Percentiles rank a stretch among this genome's conserved stretches.
These are phyloP conservation scores for Exutisphaerella laricina DNA, from an alignment of 2,329 filamentous ascomycete genomes.

Conservation along the genomic window DNA sequence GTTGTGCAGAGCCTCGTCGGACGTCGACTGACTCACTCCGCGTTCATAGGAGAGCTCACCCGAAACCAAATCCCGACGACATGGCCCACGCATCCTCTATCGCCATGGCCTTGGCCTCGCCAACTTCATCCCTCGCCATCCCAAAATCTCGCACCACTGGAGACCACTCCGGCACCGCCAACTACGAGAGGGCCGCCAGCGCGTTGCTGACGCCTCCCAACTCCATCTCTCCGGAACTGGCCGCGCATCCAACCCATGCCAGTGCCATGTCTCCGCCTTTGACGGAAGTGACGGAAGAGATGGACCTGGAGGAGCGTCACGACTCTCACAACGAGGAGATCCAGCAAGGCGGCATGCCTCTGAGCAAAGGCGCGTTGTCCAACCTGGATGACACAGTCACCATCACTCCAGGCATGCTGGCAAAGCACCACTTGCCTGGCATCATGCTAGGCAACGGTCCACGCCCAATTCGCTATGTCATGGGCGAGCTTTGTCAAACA, in stretches of 20 bases:
- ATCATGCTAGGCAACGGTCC: slow-evolving; percentile 88
- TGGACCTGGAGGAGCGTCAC: slow-evolving; percentile 61
- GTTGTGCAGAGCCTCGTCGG: slow-evolving; percentile 7
- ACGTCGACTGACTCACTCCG: slow-evolving; percentile 26
- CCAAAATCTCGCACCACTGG: slow-evolving; percentile 23
- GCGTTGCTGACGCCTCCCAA: slow-evolving; percentile 86
- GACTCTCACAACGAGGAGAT: slow-evolving; percentile 36
- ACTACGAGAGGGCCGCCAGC: slow-evolving; percentile 27
- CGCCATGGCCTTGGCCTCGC: slow-evolving; percentile 33
- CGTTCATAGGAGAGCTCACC: slow-evolving; percentile 32
- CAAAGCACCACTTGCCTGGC: slow-evolving; percentile 82
- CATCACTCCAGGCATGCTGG: slow-evolving; percentile 80
- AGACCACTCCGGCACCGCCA: slow-evolving; percentile 25
- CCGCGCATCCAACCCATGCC: slow-evolving; percentile 71
- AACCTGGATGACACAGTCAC: slow-evolving; percentile 66
- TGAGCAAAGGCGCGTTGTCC: slow-evolving; percentile 49
- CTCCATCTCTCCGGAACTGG: slow-evolving; percentile 84
- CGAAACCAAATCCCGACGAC: slow-evolving; percentile 17
- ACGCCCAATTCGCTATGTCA: slow-evolving; percentile 89
- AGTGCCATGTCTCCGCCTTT: slow-evolving; percentile 40
- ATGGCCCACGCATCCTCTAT: slow-evolving; percentile 31
- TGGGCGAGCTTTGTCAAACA: slow-evolving; percentile 86
- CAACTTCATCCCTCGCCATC: slow-evolving; percentile 28
- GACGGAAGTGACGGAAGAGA: slow-evolving; percentile 69
- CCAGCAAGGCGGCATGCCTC: slow-evolving; percentile 30